Evolutionary conservation across 2,329 filamentous ascomycete species (phyloP).

Genomic region (Aspergillus aculeatus): DNA sequence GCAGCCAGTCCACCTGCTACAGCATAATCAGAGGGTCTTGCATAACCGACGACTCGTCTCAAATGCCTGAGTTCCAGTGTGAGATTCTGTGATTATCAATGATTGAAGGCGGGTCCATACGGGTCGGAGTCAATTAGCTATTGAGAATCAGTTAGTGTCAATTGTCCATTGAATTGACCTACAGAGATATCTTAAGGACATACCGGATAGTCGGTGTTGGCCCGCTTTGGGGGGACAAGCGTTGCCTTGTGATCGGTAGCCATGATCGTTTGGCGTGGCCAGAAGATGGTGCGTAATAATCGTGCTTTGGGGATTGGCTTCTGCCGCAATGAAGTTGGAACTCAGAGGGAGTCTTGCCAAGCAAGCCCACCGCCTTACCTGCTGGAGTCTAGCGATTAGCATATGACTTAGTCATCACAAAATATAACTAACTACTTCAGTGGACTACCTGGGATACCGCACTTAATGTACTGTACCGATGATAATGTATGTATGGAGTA

Average conservation of each 20-base stretch:
- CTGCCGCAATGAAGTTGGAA: constrained; percentile 26
- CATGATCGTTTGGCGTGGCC: constrained; percentile 29
- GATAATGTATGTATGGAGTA: too few species aligned
- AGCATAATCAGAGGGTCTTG: constrained; percentile 78
- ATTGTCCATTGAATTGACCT: neutral
- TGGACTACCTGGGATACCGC: neutral
- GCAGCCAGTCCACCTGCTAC: constrained; percentile 66
- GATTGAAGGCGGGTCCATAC: constrained; percentile 56
- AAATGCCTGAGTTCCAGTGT: constrained; percentile 65
- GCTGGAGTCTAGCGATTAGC: constrained; percentile 9
- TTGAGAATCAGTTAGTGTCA: constrained; percentile 26
- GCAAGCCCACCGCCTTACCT: constrained; percentile 17
- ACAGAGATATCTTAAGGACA: constrained; percentile 37
- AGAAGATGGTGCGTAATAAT: constrained; percentile 13
- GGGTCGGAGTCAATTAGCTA: constrained; percentile 99
- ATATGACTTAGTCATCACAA: neutral
- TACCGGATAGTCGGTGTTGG: constrained; percentile 85
- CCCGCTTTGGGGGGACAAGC: constrained; percentile 71
- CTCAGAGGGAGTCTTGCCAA: constrained; percentile 28
- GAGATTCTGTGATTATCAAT: neutral
- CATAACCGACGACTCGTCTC: constrained; percentile 84
- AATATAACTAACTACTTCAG: neutral
- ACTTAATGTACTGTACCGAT: neutral
- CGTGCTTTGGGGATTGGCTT: constrained; percentile 22
- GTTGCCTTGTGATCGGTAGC: constrained; percentile 41